Evolutionary conservation across 2,329 filamentous ascomycete species (phyloP), one percentile per base, ranked within the genome.

Genomic region (Emericellopsis atlantica): DNA sequence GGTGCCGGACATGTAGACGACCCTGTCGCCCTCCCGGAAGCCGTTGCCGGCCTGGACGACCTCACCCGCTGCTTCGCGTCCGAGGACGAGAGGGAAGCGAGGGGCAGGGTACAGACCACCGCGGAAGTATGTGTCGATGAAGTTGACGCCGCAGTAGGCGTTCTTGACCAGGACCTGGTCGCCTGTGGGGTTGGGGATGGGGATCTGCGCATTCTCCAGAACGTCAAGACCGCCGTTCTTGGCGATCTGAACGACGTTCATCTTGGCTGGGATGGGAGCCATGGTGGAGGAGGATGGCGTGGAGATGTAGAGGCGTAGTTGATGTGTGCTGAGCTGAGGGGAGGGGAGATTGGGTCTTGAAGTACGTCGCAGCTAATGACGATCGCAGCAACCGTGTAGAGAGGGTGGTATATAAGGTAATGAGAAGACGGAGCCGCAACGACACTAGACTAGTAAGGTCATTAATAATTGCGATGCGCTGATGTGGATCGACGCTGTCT

Each of bases 111-210:
- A 95, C 39, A 94, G 74, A 10, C 89, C 89, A 11, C 74, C 78
- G 57, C 89, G 86, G 73, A 89, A 93, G 64, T 95, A 94, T 32
- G 67, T 94, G 61, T 95, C 89, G 53, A 95, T 93, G 64, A 75
- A 95, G 64, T 95, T 95, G 45, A 95, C 67, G 44, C 88, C 89
- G 38, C 82, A 70, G 56, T 75, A 84, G 47, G 81, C 76, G 60
- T 94, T 94, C 61, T 81, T 83, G 44, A 95, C 75, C 4, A 95
- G 73, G 18, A 95, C 61, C 49, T 94, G 71, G 26, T 29, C 26
- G 12, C 26, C 26, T 44, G 78, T 80, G n/a, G 80, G 74, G 31
- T 74, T 66, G 2, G 73, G 74, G 39, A 69, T 64, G 0, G 87
- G 85, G 1, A 94, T 75, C 15, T 59, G 79, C 4, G 87, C 58